A percentile compares a stretch with the other conserved stretches of the same genome.
These are phyloP conservation scores for Hibiscus tridactylites DNA, from an alignment of 345 rosid genomes.

Conservation along the genomic window DNA sequence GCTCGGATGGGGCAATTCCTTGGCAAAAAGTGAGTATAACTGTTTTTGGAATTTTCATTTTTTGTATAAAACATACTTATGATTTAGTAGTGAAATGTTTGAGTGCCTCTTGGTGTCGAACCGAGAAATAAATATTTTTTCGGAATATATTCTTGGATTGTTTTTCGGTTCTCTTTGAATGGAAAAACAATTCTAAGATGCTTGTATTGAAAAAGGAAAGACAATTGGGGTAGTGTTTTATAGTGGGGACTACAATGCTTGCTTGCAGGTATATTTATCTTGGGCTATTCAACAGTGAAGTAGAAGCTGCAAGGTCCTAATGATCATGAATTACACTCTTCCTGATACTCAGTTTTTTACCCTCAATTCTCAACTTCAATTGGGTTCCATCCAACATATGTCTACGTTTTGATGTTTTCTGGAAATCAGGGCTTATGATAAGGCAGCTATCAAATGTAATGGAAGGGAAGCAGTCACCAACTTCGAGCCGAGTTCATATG, in stretches of 20 bases:
- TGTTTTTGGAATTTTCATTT: conserved; percentile 14
- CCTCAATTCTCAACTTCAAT: conserved; percentile 42
- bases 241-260: conserved; percentile 69
- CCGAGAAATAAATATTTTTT: conserved; percentile 17
- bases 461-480: conserved; percentile 95
- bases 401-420: conserved; percentile 46
- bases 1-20: conserved; percentile 97
- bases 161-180: conserved; percentile 4
- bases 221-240: conserved; percentile 35
- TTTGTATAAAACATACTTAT: neutral
- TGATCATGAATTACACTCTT: conserved; percentile 53
- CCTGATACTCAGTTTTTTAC: conserved; percentile 39
- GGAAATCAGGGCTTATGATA: conserved; percentile 91
- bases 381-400: conserved; percentile 36
- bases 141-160: conserved; percentile 13
- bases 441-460: conserved; percentile 81
- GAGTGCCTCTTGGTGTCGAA: conserved; percentile 12
- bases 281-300: conserved; percentile 96
- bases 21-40: conserved; percentile 78
- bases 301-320: conserved; percentile 98
- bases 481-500: conserved; percentile 67
- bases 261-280: conserved; percentile 98
- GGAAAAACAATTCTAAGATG: conserved; percentile 19
- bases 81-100: conserved; percentile 9
- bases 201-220: conserved; percentile 19